Conservation (phyloP, 192 early-diverging fungal genomes). For the Globomyces pollinis-pini region DNA sequence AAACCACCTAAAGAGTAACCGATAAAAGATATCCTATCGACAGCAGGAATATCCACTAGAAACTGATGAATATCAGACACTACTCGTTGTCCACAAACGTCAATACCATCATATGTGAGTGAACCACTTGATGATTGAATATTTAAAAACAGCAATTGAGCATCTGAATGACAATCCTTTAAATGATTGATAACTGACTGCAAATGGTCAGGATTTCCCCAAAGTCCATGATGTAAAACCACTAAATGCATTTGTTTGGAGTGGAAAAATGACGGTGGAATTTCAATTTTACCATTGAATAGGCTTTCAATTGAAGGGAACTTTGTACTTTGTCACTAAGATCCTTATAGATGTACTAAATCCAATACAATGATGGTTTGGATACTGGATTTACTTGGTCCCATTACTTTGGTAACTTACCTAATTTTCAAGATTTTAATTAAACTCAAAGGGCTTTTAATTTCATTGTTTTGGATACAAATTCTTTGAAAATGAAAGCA, state of each 20-base stretch:
- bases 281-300: too few relatives aligned
- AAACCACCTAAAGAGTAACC: conserved; percentile 49
- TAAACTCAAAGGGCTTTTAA: too few relatives aligned
- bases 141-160: not conserved
- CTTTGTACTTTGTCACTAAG: too few relatives aligned
- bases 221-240: conserved; percentile 59
- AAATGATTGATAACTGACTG: conserved; percentile 25
- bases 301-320: too few relatives aligned
- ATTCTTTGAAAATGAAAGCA: too few relatives aligned
- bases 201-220: conserved; percentile 51
- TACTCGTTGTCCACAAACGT: conserved; percentile 27
- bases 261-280: too few relatives aligned
- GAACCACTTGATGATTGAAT: not conserved
- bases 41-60: not conserved
- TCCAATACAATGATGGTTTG: too few relatives aligned
- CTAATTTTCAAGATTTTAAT: too few relatives aligned
- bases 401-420: too few relatives aligned
- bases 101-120: conserved; percentile 36
- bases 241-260: conserved; percentile 47
- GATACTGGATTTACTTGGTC: too few relatives aligned
- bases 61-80: not conserved
- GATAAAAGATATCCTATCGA: conserved; percentile 36
- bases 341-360: too few relatives aligned
- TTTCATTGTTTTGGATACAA: too few relatives aligned
- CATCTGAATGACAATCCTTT: not conserved